Evolutionary conservation across 2,329 filamentous ascomycete species (phyloP), one percentile per base, ranked within the genome.

Genomic region (Cladophialophora chaetospira): DNA sequence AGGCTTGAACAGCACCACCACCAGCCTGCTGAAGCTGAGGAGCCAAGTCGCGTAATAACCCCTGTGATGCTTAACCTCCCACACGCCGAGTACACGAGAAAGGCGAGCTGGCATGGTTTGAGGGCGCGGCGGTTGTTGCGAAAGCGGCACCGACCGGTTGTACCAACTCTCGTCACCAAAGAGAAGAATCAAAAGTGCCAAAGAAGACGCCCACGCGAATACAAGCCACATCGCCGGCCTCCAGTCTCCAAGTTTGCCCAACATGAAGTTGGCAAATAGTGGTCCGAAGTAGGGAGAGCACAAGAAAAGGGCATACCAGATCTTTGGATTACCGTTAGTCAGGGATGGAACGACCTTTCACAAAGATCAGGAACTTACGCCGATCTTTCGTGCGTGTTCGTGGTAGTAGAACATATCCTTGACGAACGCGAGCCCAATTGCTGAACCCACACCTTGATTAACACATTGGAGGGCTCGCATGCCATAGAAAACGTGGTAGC

Each of bases 381-480:
- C 72, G 61, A 74, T 73, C 54, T 73, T 72, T 15, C 70, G 66
- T 3, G 71, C 68, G 50, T 71, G 69, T 48, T 73, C 70, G 46
- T 73, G 70, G 61, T 72, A 69, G 63, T 71, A 73, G 64, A 72
- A 73, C 62, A 73, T 69, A 55, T 74, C 72, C 57, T 73, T 69
- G 52, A 77, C 72, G 61, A 71, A 75, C 68, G 73, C 73, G 19
- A 77, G 67, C 2, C 71, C 73, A 28, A 70, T 70, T 1, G 67
- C 70, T 60, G 77, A 72, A 0, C 70, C 68, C 2, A 72, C 71
- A 4, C 68, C 74, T 5, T 68, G 71, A 62, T 75, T 75, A 63
- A 77, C 71, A 6, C 73, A 75, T 43, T 76, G 75, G 2, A 78
- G 61, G 25, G 75, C 72, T 1, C 75, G 68, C 0, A 71, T 69